phyloP scores from a whole-genome alignment of 73 alveolate species.

The Uronychia binucleata region DNA sequence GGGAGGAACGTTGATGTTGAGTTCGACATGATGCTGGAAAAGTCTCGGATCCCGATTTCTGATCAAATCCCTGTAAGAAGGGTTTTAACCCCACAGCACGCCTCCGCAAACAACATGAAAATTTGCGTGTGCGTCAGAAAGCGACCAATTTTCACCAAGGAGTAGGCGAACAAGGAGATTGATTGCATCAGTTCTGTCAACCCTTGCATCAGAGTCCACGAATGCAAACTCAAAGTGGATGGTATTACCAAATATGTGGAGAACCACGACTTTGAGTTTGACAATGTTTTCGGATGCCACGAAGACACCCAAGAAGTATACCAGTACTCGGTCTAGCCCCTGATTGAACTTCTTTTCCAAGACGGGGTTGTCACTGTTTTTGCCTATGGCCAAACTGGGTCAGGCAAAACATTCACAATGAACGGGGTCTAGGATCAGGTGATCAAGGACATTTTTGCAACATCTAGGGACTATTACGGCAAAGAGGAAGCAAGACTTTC shows the following conservation, averaged over 20 bases:
- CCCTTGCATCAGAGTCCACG: constrained; percentile 91
- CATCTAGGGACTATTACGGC: background rate
- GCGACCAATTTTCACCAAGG: constrained; percentile 94
- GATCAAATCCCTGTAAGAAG: constrained; percentile 17
- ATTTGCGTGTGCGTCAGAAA: constrained; percentile 97
- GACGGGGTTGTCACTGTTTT: constrained; percentile 96
- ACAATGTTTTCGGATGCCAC: constrained; percentile 84
- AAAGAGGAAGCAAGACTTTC: constrained; percentile 30
- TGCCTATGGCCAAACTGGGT: constrained; percentile 99
- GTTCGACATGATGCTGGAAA: constrained; percentile 83
- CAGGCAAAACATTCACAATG: constrained; percentile 99
- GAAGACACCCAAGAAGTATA: constrained; percentile 89
- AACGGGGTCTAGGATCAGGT: constrained; percentile 88
- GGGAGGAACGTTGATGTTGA: constrained; percentile 88
- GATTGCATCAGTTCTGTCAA: constrained; percentile 93
- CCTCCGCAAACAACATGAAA: constrained; percentile 75
- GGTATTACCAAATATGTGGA: constrained; percentile 98
- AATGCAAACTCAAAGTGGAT: constrained; percentile 94
- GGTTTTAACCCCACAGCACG: no score
- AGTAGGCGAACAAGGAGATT: constrained; percentile 89
- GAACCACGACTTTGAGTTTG: constrained; percentile 90
- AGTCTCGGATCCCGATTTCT: constrained; percentile 71
- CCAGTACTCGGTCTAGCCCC: constrained; percentile 78
- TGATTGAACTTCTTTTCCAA: constrained; percentile 67
- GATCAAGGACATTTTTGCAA: constrained; percentile 73